Evolutionary conservation across 495 filamentous ascomycete species (phyloP).

Genomic region (Astrocystis sublimbata): DNA sequence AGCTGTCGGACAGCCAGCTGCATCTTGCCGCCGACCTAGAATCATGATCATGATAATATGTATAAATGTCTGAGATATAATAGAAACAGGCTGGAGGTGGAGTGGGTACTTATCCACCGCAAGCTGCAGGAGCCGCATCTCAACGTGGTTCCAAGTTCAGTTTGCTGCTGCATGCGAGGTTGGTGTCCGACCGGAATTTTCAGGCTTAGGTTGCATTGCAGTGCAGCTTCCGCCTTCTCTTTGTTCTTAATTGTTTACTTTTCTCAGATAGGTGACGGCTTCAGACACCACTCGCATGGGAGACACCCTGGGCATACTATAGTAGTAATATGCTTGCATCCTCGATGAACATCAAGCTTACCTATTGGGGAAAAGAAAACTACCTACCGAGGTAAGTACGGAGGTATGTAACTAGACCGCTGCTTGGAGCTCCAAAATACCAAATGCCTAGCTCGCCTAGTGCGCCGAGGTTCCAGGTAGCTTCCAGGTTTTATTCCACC

Average conservation of each 20-base stretch:
- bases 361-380: background rate
- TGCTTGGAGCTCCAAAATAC: too few species aligned
- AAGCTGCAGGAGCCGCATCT: slow-evolving; percentile 12
- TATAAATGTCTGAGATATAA: background rate
- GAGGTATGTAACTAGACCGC: too few species aligned
- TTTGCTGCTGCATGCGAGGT: slow-evolving; percentile 3
- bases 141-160: too few species aligned
- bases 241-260: too few species aligned
- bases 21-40: background rate
- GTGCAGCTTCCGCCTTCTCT: slow-evolving; percentile 10
- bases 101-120: background rate
- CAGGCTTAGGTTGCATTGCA: background rate
- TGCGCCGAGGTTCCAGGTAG: too few species aligned
- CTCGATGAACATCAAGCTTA: background rate
- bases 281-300: background rate
- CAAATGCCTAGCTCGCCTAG: too few species aligned
- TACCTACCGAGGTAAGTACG: too few species aligned
- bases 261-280: too few species aligned
- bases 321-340: background rate
- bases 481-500: too few species aligned
- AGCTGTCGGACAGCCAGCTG: background rate
- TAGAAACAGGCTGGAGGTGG: background rate
- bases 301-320: too few species aligned
- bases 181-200: background rate
- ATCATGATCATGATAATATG: too few species aligned